Percentiles rank a stretch among this genome's conserved stretches.
Evolutionary conservation across 2,329 filamentous ascomycete genomes (phyloP).

Genomic region (Aspergillus fructus): DNA sequence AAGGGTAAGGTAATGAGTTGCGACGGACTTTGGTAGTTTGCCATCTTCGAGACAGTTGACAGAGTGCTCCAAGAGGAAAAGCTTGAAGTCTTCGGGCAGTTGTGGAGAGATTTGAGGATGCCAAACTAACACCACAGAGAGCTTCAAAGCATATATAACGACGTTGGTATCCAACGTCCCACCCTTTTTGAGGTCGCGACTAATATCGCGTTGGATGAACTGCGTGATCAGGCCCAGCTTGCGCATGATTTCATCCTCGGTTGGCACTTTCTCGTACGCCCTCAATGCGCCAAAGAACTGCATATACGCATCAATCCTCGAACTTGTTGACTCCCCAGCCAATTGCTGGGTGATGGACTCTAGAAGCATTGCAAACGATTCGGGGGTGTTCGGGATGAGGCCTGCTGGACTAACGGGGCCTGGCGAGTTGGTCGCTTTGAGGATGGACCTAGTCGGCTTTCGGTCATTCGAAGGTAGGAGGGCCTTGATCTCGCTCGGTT

Average conservation of each 20-base stretch:
- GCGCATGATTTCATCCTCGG: conserved; percentile 67
- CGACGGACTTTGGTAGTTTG: conserved; percentile 70
- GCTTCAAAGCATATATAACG: conserved; percentile 71
- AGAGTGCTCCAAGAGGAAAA: conserved; percentile 77
- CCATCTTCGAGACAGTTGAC: conserved; percentile 71
- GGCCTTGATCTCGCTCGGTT: conserved; percentile 31
- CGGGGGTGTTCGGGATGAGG: conserved; percentile 49
- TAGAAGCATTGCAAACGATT: conserved; percentile 74
- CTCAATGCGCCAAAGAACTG: conserved; percentile 74
- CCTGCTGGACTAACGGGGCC: conserved; percentile 43
- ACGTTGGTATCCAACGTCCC: conserved; percentile 64
- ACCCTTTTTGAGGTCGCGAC: conserved; percentile 58
- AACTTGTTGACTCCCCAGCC: conserved; percentile 68
- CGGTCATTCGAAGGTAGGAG: conserved; percentile 51
- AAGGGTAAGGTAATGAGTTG: conserved; percentile 77
- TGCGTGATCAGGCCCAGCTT: conserved; percentile 77
- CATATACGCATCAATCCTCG: conserved; percentile 81
- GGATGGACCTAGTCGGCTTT: conserved; percentile 69
- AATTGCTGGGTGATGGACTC: conserved; percentile 82
- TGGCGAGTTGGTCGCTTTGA: conserved; percentile 64
- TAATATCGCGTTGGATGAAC: conserved; percentile 81
- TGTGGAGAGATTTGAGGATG: conserved; percentile 68
- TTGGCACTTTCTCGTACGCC: conserved; percentile 78
- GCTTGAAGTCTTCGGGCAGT: conserved; percentile 74
- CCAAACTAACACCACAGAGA: conserved; percentile 75